Conservation (phyloP, 495 filamentous ascomycete genomes). For the Aspergillus carlsbadensis region DNA sequence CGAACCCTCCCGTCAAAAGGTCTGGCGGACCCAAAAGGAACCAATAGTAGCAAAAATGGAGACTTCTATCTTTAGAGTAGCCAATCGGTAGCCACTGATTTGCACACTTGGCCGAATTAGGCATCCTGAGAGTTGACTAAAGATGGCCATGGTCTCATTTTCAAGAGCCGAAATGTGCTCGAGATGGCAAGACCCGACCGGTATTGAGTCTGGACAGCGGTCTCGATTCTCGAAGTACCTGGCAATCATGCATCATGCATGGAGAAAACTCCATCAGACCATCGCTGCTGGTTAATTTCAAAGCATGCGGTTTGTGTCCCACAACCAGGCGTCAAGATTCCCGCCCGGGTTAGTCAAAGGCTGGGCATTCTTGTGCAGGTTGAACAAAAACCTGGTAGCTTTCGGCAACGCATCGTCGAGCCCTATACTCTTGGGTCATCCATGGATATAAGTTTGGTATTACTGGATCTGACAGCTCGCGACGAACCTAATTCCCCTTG, state of each 20-base stretch:
- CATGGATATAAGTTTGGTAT: not conserved
- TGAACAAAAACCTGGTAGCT: too few relatives aligned
- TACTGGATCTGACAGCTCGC: constrained; percentile 3
- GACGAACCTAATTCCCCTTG: not conserved
- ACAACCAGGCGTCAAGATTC: too few relatives aligned
- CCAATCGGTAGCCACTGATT: not conserved
- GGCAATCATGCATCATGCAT: too few relatives aligned
- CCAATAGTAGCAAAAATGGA: not conserved
- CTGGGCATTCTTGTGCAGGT: too few relatives aligned
- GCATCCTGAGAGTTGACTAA: not conserved
- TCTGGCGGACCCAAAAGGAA: not conserved
- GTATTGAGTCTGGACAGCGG: not conserved
- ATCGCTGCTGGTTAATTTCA: too few relatives aligned
- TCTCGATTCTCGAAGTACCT: not conserved
- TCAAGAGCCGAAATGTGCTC: too few relatives aligned
- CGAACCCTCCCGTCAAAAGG: not conserved
- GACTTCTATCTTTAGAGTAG: constrained; percentile 12
- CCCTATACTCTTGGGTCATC: not conserved
- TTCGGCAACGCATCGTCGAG: too few relatives aligned
- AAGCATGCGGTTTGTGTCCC: too few relatives aligned
- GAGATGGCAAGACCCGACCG: not conserved
- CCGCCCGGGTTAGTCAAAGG: too few relatives aligned
- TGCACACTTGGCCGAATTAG: not conserved
- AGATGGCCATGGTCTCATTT: not conserved
- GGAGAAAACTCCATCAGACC: too few relatives aligned